Base-by-base conservation (phyloP, 148 eudicot species). In the Rhododendron henanense region DNA sequence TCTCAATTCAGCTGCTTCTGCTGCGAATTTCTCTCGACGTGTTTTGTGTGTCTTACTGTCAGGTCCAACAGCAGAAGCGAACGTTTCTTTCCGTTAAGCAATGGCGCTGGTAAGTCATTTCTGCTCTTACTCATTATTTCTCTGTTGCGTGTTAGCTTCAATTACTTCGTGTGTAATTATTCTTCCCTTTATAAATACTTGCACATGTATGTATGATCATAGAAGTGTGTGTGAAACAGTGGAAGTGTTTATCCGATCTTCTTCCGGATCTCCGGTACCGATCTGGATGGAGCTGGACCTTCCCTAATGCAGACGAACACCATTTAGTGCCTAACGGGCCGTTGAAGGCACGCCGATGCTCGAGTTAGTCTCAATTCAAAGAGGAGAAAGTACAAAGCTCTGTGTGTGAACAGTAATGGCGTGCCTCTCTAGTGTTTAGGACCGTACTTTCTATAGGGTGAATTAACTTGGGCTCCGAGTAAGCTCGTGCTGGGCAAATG, bases 31-130 rank as follows among this genome's bases (percentile, higher is more conserved):
- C 74, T 11, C 33, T 63, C 3, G 50, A 61, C n/a, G 39, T 59
- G 71, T 57, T 39, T 39, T 37, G 50, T 21, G 44, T 47, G 14
- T 67, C 28, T 83, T 45, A 13, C 31, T 65, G 21, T 33, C 85
- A 73, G 85, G 51, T 84, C 80, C 37, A 65, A 48, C 33, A 84
- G 5, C 80, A 50, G 37, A 74, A 74, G 81, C 67, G 80, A 18
- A 11, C 47, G 65, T 19, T 71, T 74, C 75, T 69, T 74, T 51
- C 80, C 79, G 45, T 28, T 73, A 48, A 84, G 85, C 80, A 74
- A 84, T 84, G 85, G 80, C 80, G 79, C 85, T 84, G 81, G 85
- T 84, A 45, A 73, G 85, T 84, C 13, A 48, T 74, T 74, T 35
- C n/a, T 28, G 41, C 50, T 28, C 35, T 65, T 6, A 19, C 44